Evolutionary conservation across 2,329 filamentous ascomycete genomes (phyloP), one percentile per base, ranked within the genome.

Genomic region (Epichloe uncinata): DNA sequence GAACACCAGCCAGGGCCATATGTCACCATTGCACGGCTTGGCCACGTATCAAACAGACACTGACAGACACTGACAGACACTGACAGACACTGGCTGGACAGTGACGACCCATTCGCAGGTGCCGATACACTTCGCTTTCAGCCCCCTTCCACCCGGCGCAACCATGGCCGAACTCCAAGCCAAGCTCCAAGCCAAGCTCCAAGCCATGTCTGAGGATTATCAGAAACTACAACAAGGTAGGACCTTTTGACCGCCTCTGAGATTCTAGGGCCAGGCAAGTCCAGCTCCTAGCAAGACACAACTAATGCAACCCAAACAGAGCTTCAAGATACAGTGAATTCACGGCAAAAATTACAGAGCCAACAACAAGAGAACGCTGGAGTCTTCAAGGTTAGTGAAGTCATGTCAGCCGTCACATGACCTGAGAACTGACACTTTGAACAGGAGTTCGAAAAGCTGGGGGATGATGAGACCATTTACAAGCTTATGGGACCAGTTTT

Each of bases 401-500:
- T 6, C 8, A 8, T 16, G 26, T 41, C 42, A 12, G 20, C 15
- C 26, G 11, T 8, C 2, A 16, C 30, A 16, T 20, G 8, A 11
- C 9, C 3, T n/a, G 18, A 30, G 7, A 42, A 35, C 47, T 44
- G 18, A 44, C 30, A 15, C 8, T 4, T 34, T 5, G 8, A n/a
- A 35, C 55, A 93, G 83, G 91, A 97, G 67, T 97, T 97, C 66
- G 75, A 80, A 40, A 75, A 77, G 49, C 74, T 97, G 52, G 79
- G 79, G 59, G 84, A 90, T 37, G 85, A 84, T 58, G 85, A 94
- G 61, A 87, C 82, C 55, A 95, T 98, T 66, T 98, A 95, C 79
- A 98, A 97, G 70, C 80, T 96, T 41, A 82, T 95, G 44, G 93
- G 93, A 0, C 93, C 93, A 0, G 87, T 97, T 6, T 72, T 98